Base-by-base conservation (phyloP, 176 grass and related monocot genomes). In the Triticum timopheevii region DNA sequence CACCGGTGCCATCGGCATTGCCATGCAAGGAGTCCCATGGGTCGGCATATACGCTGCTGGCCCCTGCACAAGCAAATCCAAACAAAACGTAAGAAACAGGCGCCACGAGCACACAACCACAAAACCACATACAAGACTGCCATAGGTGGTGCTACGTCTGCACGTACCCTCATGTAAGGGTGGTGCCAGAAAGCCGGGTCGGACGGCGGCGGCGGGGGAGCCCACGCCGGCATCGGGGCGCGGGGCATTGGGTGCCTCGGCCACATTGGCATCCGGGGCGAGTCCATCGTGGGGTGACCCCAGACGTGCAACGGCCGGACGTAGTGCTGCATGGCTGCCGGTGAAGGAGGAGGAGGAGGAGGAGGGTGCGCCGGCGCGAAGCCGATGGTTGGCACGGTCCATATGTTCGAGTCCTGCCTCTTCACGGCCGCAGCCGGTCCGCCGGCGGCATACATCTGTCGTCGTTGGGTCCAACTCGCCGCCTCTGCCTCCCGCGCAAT, bases 401-500 rank as follows among this genome's bases (percentile, higher is more conserved):
- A 96, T 17, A 85, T 78, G 44, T 85, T 95, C 6, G 86, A 39
- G 19, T 90, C 86, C 0, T 67, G 65, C 79, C 86, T 84, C 79
- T 96, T 96, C 19, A 56, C 67, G 9, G 19, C 42, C 3, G 76
- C 79, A 10, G 22, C 35, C 10, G 74, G 74, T 44, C 80, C 84
- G 0, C 84, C 73, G 10, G 81, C 35, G 6, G 85, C 77, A 4
- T 89, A 89, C 69, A 96, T 85, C 68, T 94, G 93, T 30, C 87
- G 66, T 6, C 88, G 88, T 8, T 91, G 93, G 59, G 81, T 94
- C 93, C 92, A 96, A 20, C 61, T 92, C 13, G 88, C 92, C 0
- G 93, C 90, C 84, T 98, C 96, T 12, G 87, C 86, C 61, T 96
- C 93, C 69, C 96, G 87, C 2, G 87, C 93, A 25, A 92, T 61